These are phyloP conservation scores for Blastocystis sp. DNA, from an alignment of 352 stramenopile genomes.

Conservation along the genomic window DNA sequence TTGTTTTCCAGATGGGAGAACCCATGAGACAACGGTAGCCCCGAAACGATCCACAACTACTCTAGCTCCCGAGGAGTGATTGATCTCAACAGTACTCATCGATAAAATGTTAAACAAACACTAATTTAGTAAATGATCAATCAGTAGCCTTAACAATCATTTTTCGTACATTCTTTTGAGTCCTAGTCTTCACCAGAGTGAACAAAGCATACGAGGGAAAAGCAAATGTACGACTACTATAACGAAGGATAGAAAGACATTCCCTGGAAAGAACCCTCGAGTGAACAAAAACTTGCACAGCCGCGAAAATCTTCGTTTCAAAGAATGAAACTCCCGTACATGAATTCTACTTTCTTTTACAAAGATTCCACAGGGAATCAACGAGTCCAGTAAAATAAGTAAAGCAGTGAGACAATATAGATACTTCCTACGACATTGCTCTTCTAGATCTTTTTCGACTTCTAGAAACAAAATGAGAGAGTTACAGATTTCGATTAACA, in stretches of 20 bases:
- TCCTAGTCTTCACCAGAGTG: neutral
- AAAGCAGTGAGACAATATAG: neutral
- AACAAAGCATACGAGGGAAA: neutral
- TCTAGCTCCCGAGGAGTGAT: conserved; percentile 21
- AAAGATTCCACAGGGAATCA: neutral
- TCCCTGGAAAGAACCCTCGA: neutral
- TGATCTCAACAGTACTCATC: neutral
- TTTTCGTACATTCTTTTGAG: neutral
- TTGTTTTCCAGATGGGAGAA: conserved; percentile 42
- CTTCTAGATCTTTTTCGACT: neutral
- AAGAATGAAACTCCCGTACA: neutral
- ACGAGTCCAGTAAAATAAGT: neutral
- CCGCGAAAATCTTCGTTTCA: neutral
- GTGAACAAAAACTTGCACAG: neutral
- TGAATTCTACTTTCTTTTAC: neutral
- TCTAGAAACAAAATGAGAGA: neutral
- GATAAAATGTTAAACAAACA: neutral
- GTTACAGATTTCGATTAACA: neutral
- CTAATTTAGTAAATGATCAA: neutral
- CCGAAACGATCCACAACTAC: neutral
- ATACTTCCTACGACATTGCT: neutral
- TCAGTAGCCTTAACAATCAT: neutral
- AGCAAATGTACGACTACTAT: neutral
- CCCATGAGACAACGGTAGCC: conserved; percentile 52
- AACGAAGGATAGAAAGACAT: neutral